Evolutionary conservation across 1,139 yeast species (phyloP), one percentile per base, ranked within the genome.

Genomic region (Pneumocystis canis): DNA sequence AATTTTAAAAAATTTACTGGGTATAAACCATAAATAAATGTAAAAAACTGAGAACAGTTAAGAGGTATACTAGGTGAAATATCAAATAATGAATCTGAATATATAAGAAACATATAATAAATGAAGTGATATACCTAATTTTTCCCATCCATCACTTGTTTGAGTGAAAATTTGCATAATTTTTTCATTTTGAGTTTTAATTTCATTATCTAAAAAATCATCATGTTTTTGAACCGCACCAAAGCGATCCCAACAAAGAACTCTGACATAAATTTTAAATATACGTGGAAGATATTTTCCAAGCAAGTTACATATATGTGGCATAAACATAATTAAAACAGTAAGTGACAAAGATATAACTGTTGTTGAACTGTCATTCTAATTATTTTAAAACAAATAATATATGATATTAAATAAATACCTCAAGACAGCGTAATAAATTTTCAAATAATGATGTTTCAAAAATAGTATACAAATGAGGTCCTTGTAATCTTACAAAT

Each of bases 1-100:
- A 82, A 84, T 5, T 72, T 70, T 41, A 78, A 69, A 2, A 83
- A 71, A 67, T 82, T 81, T 37, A 76, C 72, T 0, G 89, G 88
- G 67, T 78, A 84, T n/a, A 84, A 70, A 0, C 87, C 89, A 68
- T 84, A 84, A 1, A 84, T 69, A 41, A 81, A 73, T 0, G 84
- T 78, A 60, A 75, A 77, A 18, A 79, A 68, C 11, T 76, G 73
- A 2, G 70, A 33, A n/a, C 62, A 60, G 16, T 61, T 57, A 7
- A 66, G 66, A 3, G 66, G 63, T n/a, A 62, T 61, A n/a, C 61
- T 60, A 18, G 60, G 57, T 7, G 64, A 62, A 2, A 53, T 59
- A 30, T 63, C 66, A 47, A 60, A 63, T n/a, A 65, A 63, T 11
- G 66, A 56, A 16, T 60, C 66, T 60, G n/a, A 63, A 33, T 33